A percentile compares a stretch with the other conserved stretches of the same genome.
Evolutionary conservation across 2,329 filamentous ascomycete species (phyloP).

Genomic region (Orbilia blumenaviensis): DNA sequence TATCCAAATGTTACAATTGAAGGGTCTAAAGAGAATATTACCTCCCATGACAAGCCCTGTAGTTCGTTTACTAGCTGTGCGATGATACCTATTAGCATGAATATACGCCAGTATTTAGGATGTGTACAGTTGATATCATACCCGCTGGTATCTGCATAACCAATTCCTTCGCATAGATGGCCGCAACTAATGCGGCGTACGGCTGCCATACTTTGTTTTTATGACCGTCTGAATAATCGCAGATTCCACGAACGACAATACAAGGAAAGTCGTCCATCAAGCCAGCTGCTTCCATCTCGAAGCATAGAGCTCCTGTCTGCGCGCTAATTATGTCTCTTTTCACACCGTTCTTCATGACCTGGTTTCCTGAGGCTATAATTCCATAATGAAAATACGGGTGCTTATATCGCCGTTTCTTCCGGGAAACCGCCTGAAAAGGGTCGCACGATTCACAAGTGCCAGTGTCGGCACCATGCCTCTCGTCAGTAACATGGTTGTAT

Average conservation of each 20-base stretch:
- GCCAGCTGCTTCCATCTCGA: too few relatives aligned
- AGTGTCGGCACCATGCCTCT: not conserved
- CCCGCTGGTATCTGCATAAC: not conserved
- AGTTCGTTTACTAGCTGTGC: too few relatives aligned
- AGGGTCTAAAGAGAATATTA: too few relatives aligned
- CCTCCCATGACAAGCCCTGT: too few relatives aligned
- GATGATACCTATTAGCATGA: too few relatives aligned
- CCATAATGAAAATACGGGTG: conserved; percentile 5
- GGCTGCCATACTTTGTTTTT: conserved; percentile 13
- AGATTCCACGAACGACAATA: conserved; percentile 8
- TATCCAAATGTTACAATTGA: too few relatives aligned
- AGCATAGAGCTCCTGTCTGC: conserved; percentile 5
- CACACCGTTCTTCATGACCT: conserved; percentile 18
- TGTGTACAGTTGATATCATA: too few relatives aligned
- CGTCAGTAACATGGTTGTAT: not conserved
- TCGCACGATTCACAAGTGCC: not conserved
- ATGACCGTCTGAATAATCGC: conserved; percentile 15
- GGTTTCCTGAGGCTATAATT: conserved; percentile 14
- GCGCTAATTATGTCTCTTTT: conserved; percentile 20
- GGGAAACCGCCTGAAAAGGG: not conserved
- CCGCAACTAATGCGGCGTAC: conserved; percentile 15
- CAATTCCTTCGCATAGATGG: conserved; percentile 7
- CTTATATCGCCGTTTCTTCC: not conserved
- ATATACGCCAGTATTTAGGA: too few relatives aligned
- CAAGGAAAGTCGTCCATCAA: not conserved